Conservation (phyloP, 2,329 filamentous ascomycete genomes). For the Aureobasidium lini region DNA sequence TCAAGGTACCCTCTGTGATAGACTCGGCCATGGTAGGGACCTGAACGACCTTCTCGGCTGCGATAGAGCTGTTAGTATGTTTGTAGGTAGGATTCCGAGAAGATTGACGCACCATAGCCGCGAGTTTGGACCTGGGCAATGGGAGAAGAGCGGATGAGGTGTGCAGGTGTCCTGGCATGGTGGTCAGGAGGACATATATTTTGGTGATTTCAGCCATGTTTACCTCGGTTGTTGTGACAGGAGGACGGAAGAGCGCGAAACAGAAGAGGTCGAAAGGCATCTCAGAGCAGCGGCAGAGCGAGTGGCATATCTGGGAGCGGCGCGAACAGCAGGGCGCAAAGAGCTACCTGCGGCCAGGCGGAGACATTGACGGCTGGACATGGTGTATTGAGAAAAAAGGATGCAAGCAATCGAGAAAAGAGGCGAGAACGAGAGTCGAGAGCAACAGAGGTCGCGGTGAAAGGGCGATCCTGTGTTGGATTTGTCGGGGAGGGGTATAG, state of each 20-base stretch:
- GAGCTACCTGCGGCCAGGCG: constrained; percentile 24
- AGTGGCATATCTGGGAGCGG: constrained; percentile 15
- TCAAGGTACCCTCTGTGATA: constrained; percentile 93
- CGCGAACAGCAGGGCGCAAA: constrained; percentile 23
- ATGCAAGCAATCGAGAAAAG: constrained; percentile 2
- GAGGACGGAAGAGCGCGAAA: constrained; percentile 15
- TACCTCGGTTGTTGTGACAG: constrained; percentile 16
- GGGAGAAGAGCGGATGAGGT: constrained; percentile 17
- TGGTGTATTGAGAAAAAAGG: constrained; percentile 16
- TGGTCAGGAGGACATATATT: neutral
- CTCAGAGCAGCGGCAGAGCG: constrained; percentile 15
- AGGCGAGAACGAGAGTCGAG: neutral
- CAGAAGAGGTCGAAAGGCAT: constrained; percentile 15
- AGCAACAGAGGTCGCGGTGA: constrained; percentile 2
- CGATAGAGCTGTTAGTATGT: constrained; percentile 5
- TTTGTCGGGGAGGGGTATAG: neutral
- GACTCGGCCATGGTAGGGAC: constrained; percentile 98
- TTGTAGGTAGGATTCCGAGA: too few species aligned
- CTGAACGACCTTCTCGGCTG: constrained; percentile 78
- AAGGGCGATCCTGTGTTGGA: neutral
- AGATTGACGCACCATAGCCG: constrained; percentile 24
- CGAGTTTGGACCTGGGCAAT: constrained; percentile 20
- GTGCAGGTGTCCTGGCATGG: constrained; percentile 14
- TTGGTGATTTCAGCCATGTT: neutral
- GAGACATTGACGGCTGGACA: constrained; percentile 33